Base-by-base conservation (phyloP, 2,329 filamentous ascomycete genomes). In the Fusarium xyrophilum region DNA sequence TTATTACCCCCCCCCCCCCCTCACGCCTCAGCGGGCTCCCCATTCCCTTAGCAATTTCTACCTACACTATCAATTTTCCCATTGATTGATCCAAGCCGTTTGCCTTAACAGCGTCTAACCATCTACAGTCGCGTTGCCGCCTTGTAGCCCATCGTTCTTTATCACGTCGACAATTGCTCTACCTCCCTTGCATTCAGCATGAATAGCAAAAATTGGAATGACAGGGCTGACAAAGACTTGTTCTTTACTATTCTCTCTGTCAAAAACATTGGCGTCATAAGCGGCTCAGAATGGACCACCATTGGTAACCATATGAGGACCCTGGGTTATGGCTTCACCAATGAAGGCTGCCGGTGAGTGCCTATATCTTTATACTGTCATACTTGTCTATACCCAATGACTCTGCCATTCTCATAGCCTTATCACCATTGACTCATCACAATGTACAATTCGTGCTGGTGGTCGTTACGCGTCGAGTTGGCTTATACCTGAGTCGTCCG, bases 261-360 rank as follows among this genome's bases (percentile, higher is more conserved):
- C 50, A 89, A 89, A 78, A 86, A 88, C 75, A 87, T 89, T 71
- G 86, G 86, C 67, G 82, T 88, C 74, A 88, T 89, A 76, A 88
- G 85, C 76, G 86, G 85, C 60, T 78, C 80, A 19, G 86, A 89
- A 86, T 89, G 86, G 86, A 84, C 82, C 30, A 86, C 82, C 39
- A 88, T 89, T 71, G 86, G 86, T 66, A 86, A 86, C 75, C 82
- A 86, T 65, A 88, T 89, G 86, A 82, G 86, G 63, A 77, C 78
- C 36, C 72, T 88, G 60, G 86, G 86, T 57, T 88, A 89, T 71
- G 85, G 85, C 76, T 88, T 89, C 76, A 88, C 86, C 21, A 88
- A 89, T 79, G 86, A 89, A 75, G 86, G 86, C 70, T 88, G 86
- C 70, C 85, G 86, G 86, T 88, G 79, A 79, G 86, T 84, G 50